Evolutionary conservation across 371 early-diverging fungal genomes (phyloP).

Genomic region (Mucor circinelloides): DNA sequence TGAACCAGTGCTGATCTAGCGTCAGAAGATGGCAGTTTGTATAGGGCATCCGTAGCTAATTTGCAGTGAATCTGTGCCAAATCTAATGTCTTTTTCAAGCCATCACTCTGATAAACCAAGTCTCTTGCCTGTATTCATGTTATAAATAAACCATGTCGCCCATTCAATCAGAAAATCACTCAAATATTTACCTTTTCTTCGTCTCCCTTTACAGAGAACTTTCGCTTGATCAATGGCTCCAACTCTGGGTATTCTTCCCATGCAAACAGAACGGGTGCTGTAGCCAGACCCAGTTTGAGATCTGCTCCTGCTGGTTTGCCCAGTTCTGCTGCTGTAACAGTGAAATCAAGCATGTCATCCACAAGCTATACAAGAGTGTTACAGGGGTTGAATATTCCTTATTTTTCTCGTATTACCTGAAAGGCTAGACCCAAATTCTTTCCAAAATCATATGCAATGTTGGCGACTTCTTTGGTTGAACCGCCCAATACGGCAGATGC

Average conservation of each 20-base stretch:
- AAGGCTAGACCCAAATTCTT: conserved; percentile 91
- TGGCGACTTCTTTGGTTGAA: conserved; percentile 65
- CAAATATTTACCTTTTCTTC: conserved; percentile 8
- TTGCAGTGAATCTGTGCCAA: conserved; percentile 63
- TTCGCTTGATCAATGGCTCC: conserved; percentile 82
- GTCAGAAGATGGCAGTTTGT: conserved; percentile 66
- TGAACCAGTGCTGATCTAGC: conserved; percentile 72
- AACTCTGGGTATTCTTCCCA: conserved; percentile 89
- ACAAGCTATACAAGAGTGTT: conserved; percentile 59
- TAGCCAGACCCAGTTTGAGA: conserved; percentile 32
- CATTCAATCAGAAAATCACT: neutral
- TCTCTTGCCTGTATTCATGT: conserved; percentile 55
- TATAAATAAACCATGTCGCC: conserved; percentile 9
- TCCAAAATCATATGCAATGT: conserved; percentile 83
- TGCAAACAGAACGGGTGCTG: conserved; percentile 94
- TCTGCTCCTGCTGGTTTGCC: conserved; percentile 62
- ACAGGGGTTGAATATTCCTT: neutral
- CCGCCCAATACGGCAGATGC: conserved; percentile 85
- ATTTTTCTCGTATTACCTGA: conserved; percentile 60
- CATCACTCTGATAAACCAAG: conserved; percentile 71
- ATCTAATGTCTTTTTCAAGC: conserved; percentile 63
- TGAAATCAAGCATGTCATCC: conserved; percentile 94
- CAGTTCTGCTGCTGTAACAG: conserved; percentile 73
- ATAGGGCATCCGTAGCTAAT: conserved; percentile 60
- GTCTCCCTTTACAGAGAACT: conserved; percentile 63